Evolutionary conservation across 495 filamentous ascomycete species (phyloP).

Genomic region (Ramalina peruviana): DNA sequence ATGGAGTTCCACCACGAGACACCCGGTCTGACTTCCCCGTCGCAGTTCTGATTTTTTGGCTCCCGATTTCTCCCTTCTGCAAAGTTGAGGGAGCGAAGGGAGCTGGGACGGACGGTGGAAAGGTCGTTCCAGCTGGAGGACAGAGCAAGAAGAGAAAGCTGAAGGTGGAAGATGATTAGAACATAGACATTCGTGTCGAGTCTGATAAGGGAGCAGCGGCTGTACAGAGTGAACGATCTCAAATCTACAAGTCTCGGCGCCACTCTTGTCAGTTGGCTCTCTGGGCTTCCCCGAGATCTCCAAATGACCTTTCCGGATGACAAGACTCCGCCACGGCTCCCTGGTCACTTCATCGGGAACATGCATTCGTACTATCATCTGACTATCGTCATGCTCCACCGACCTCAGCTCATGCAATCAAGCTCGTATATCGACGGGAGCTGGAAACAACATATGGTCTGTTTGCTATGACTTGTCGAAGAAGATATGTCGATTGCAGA

Average conservation of each 20-base stretch:
- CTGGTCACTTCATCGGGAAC: slow-evolving; percentile 83
- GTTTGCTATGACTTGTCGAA: slow-evolving; percentile 81
- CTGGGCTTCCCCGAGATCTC: slow-evolving; percentile 67
- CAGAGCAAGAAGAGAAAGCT: no score
- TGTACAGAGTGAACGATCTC: slow-evolving; percentile 72
- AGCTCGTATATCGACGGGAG: slow-evolving; percentile 61
- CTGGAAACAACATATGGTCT: slow-evolving; percentile 80
- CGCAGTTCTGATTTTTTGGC: no score
- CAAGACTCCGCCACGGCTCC: slow-evolving; percentile 69
- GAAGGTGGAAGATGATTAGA: no score
- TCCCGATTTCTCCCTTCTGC: no score
- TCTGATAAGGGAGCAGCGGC: no score
- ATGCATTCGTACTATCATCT: slow-evolving; percentile 89
- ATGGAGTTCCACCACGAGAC: no score
- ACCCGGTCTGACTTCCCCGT: no score
- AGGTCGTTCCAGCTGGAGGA: no score
- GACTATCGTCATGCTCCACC: slow-evolving; percentile 72
- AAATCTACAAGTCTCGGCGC: slow-evolving; percentile 68
- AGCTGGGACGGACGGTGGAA: no score
- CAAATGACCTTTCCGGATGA: slow-evolving; percentile 65
- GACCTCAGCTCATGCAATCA: slow-evolving; percentile 70
- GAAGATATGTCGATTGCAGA: slow-evolving; percentile 78
- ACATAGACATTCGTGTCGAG: no score
- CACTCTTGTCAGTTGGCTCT: slow-evolving; percentile 58
- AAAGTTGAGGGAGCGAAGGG: no score